Percentiles rank a stretch among this genome's conserved stretches.
These are phyloP conservation scores for Tephrocybe sp. DNA, from an alignment of 768 basidiomycete genomes.

Conservation along the genomic window DNA sequence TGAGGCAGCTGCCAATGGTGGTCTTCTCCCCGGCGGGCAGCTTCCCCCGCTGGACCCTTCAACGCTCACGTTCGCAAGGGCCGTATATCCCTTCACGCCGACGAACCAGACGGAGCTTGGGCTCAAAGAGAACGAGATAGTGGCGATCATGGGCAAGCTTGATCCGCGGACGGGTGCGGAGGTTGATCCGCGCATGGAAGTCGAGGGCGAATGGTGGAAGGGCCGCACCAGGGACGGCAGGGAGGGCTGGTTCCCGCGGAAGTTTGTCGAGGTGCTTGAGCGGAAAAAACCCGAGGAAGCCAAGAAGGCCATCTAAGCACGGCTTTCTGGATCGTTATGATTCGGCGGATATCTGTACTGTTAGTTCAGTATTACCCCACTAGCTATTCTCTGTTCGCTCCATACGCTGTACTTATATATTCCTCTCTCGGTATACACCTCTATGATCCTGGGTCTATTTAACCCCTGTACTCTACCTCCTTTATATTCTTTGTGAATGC, in stretches of 20 bases:
- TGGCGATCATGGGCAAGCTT: constrained; percentile 84
- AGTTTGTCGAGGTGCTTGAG: constrained; percentile 79
- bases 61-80: constrained; percentile 79
- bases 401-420: constrained; percentile 1
- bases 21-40: constrained; percentile 32
- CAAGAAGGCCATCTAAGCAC: constrained; percentile 21
- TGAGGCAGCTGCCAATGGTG: constrained; percentile 41
- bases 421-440: constrained; percentile 2
- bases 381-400: not conserved
- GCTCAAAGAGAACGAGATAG: constrained; percentile 87
- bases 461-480: not conserved
- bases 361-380: not conserved
- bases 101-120: constrained; percentile 75
- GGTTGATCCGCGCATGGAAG: constrained; percentile 62
- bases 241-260: constrained; percentile 93
- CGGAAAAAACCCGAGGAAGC: constrained; percentile 31
- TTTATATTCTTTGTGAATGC: not conserved
- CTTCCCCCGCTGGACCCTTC: constrained; percentile 75
- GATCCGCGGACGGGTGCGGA: constrained; percentile 69
- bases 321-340: not conserved
- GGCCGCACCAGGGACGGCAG: constrained; percentile 89
- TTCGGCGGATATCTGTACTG: not conserved
- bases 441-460: not conserved
- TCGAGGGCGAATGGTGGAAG: constrained; percentile 90
- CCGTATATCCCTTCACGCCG: constrained; percentile 76